Base-by-base conservation (phyloP, 805 yeast species). In the Blastobotrys americana region DNA sequence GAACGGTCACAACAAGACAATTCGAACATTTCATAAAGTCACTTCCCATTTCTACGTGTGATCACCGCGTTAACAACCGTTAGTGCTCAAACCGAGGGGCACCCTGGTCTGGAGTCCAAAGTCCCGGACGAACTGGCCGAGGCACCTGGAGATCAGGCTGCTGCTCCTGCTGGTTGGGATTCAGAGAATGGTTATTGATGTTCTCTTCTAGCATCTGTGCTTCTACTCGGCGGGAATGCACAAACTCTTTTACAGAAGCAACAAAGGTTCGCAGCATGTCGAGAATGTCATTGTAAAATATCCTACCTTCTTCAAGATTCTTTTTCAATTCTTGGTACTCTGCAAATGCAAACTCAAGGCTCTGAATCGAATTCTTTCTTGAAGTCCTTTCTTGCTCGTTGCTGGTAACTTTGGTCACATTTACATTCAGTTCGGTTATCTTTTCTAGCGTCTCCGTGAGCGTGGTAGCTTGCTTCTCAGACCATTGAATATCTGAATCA, bases 201-300 rank as follows among this genome's bases (percentile, higher is more conserved):
- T 22, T 25, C 16, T 34, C 43, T 33, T 78, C 82, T 13, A 79
- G 59, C 19, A 71, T 73, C 18, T 77, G 63, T 2, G 77, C 82
- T 49, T 77, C 78, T 5, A 69, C 54, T 40, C 82, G 65, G 39
- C 86, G 62, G 10, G 63, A 56, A 23, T 70, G 64, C n/a, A 77
- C 72, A 57, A 67, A 82, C 13, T 66, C 64, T 48, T 74, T 77
- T 50, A 81, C 71, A 34, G 73, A 77, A 10, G 63, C 61, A 34
- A 73, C 55, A 17, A 79, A 71, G 2, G 54, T 61, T 22, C 67
- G 64, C 4, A 76, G 70, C 42, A 74, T 73, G 5, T 60, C 60
- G 23, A 72, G 64, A 48, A 85, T 74, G 43, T 80, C 82, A 33
- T 70, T 70, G 64, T 89, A 89, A 57, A 88, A 88, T 43, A 72